Evolutionary conservation across 257 asterid species (phyloP), one percentile per base, ranked within the genome.

Genomic region (Jacaranda copaia): DNA sequence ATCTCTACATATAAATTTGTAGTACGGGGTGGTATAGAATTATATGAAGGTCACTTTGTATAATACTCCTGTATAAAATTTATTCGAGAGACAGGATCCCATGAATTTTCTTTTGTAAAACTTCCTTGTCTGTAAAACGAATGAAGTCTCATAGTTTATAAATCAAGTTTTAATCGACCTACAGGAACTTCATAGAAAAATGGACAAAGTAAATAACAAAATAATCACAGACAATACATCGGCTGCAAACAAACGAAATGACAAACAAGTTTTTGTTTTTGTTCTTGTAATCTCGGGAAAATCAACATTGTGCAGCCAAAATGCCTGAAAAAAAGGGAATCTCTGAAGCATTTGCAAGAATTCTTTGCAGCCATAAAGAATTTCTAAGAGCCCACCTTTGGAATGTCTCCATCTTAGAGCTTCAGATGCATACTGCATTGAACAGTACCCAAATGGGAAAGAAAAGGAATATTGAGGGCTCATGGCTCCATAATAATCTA

Each of bases 1-100:
- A 60, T 79, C 52, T 43, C 74, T 57, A 49, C 52, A 81, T 69
- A 58, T 74, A 45, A 65, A 79, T 49, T 80, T 80, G 80, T 72
- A 81, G 73, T 46, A 20, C 67, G 79, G 73, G 70, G 75, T 73
- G 89, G 85, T 83, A 83, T 72, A 83, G 81, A 81, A 76, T 25
- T 49, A 73, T 64, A 39, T 53, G 71, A 55, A 55, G 68, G 39
- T 79, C 75, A 14, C 39, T 67, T 64, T 74, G 46, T 77, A 69
- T 43, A 79, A 46, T 36, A 4, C 25, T 32, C 32, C 49, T 35
- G 35, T 12, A n/a, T 58, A 63, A 70, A 36, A n/a, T 53, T 19
- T 20, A 75, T 7, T n/a, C 60, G 6, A 25, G 49, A 18, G 53
- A 73, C 40, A 51, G 48, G 51, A 8, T 63, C 56, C 32, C 65